These are phyloP conservation scores for Danielozyma ontarioensis DNA, from an alignment of 805 yeast species.

Conservation along the genomic window DNA sequence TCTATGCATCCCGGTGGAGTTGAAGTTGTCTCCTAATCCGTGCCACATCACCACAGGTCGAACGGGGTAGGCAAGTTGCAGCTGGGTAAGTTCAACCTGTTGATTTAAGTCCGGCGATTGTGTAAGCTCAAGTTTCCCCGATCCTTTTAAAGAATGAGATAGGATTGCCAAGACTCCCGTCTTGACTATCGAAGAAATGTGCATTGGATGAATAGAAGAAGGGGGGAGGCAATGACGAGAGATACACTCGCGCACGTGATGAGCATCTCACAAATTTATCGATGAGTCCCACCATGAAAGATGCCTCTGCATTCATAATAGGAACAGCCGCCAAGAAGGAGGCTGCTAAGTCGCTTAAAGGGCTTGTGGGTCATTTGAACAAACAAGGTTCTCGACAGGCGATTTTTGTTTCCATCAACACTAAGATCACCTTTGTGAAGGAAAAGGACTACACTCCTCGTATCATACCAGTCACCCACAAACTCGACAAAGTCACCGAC, in stretches of 20 bases:
- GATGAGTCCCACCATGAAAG: background rate
- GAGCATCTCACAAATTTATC: too few relatives aligned
- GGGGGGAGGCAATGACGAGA: background rate
- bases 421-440: conserved; percentile 38
- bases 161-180: background rate
- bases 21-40: conserved; percentile 74
- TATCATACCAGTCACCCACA: conserved; percentile 52
- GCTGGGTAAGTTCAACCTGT: background rate
- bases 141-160: background rate
- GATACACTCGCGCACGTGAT: too few relatives aligned
- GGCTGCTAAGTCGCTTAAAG: conserved; percentile 10
- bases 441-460: conserved; percentile 50
- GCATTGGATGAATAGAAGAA: background rate
- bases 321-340: conserved; percentile 14
- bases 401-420: conserved; percentile 43
- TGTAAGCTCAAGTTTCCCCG: background rate
- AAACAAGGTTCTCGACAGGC: conserved; percentile 11
- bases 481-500: conserved; percentile 45
- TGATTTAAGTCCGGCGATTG: background rate
- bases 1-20: conserved; percentile 53
- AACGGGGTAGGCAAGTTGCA: background rate
- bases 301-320: conserved; percentile 5
- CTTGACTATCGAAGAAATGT: background rate
- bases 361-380: conserved; percentile 8
- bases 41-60: conserved; percentile 74